phyloP scores from a whole-genome alignment of 2,329 filamentous ascomycete species.

The Zymoseptoria passerinii region DNA sequence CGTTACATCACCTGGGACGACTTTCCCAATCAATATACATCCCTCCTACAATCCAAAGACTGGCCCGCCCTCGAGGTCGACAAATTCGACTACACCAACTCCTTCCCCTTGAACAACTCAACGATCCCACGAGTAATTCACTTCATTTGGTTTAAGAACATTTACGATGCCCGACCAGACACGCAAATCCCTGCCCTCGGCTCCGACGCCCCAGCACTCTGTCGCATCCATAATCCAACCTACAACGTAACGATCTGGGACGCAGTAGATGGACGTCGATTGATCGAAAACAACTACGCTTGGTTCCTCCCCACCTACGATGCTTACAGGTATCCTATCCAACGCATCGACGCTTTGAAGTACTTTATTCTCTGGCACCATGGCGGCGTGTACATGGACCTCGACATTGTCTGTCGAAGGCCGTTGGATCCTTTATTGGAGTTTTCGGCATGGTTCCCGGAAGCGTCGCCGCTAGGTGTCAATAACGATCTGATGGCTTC shows the following conservation, averaged over 20 bases:
- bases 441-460: slow-evolving; percentile 59
- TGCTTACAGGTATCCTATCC: slow-evolving; percentile 64
- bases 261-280: slow-evolving; percentile 5
- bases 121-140: slow-evolving; percentile 15
- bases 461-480: slow-evolving; percentile 62
- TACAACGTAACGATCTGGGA: slow-evolving; percentile 15
- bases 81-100: slow-evolving; percentile 3
- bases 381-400: slow-evolving; percentile 70
- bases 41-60: not conserved
- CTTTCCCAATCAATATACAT: not conserved
- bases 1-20: not conserved
- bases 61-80: not conserved
- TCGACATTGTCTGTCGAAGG: slow-evolving; percentile 61
- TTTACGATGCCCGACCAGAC: slow-evolving; percentile 11
- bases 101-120: not conserved
- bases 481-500: slow-evolving; percentile 65
- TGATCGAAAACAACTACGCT: slow-evolving; percentile 13
- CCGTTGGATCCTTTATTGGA: slow-evolving; percentile 54
- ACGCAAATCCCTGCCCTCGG: slow-evolving; percentile 9
- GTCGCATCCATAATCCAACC: slow-evolving; percentile 9
- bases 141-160: slow-evolving; percentile 20
- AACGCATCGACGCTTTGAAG: slow-evolving; percentile 63
- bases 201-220: slow-evolving; percentile 13
- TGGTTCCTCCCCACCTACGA: slow-evolving; percentile 53
- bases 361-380: slow-evolving; percentile 69